phyloP scores from a whole-genome alignment of 495 filamentous ascomycete genomes.

The Parathielavia appendiculata region DNA sequence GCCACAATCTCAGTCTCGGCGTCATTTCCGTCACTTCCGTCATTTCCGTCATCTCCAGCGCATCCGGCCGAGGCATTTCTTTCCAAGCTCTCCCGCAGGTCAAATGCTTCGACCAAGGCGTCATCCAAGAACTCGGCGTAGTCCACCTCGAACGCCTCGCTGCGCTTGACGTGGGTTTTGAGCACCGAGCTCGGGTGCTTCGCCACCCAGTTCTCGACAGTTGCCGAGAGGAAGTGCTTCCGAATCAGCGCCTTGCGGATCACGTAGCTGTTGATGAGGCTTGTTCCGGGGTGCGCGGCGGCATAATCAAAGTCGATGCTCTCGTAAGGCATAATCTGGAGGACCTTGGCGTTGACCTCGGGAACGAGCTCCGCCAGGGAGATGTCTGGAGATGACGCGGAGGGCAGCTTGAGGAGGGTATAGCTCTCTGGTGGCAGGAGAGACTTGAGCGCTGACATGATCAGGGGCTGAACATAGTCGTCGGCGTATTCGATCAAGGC shows the following conservation, averaged over 20 bases:
- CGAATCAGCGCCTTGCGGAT: slow-evolving; percentile 97
- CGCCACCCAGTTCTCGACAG: slow-evolving; percentile 69
- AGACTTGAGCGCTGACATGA: slow-evolving; percentile 62
- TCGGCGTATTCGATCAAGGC: slow-evolving; percentile 80
- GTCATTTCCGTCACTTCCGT: slow-evolving; percentile 8
- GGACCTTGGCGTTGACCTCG: slow-evolving; percentile 44
- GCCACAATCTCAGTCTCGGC: slow-evolving; percentile 16
- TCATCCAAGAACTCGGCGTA: slow-evolving; percentile 97
- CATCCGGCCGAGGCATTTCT: slow-evolving; percentile 48
- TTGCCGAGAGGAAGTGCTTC: slow-evolving; percentile 85
- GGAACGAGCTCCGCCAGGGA: slow-evolving; percentile 31
- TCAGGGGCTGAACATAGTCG: slow-evolving; percentile 75
- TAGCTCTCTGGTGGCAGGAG: slow-evolving; percentile 48
- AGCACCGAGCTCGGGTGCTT: slow-evolving; percentile 74
- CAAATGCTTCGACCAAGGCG: slow-evolving; percentile 81
- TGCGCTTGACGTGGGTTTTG: slow-evolving; percentile 60
- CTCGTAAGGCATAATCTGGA: slow-evolving; percentile 89
- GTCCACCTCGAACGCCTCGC: slow-evolving; percentile 84
- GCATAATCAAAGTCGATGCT: slow-evolving; percentile 73
- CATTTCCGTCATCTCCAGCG: not conserved
- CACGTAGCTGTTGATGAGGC: slow-evolving; percentile 74
- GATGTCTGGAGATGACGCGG: slow-evolving; percentile 22
- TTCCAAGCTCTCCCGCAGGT: slow-evolving; percentile 69
- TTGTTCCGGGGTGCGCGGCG: slow-evolving; percentile 52
- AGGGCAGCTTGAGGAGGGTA: slow-evolving; percentile 30